Evolutionary conservation across 305 asterid genomes (phyloP).

Genomic region (Fraxinus nigra): DNA sequence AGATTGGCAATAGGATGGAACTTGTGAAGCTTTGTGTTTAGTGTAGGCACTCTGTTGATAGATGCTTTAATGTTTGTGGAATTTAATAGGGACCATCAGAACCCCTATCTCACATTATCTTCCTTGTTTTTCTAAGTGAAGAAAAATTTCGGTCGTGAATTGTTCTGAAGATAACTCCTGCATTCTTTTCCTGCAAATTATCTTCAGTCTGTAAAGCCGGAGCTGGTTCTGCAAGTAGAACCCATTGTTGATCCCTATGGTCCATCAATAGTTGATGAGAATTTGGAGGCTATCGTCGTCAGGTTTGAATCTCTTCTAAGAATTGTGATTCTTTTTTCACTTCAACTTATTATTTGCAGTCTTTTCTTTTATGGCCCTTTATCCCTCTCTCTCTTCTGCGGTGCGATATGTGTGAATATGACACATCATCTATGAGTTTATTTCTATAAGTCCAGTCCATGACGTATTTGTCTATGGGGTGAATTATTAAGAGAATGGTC

Average conservation of each 20-base stretch:
- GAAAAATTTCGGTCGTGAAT: conserved; percentile 6
- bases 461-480: background rate
- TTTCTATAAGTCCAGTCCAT: background rate
- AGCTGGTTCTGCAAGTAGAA: conserved; percentile 70
- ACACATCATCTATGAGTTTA: background rate
- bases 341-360: background rate
- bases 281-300: conserved; percentile 88
- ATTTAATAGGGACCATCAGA: background rate
- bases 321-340: conserved; percentile 4
- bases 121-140: background rate
- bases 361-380: background rate
- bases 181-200: conserved; percentile 5
- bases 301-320: conserved; percentile 41
- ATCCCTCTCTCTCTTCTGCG: background rate
- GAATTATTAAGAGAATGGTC: background rate
- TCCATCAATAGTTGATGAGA: conserved; percentile 78
- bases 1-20: background rate
- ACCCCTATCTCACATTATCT: background rate
- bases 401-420: background rate
- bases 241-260: conserved; percentile 91
- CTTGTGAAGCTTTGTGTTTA: background rate
- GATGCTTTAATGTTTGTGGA: background rate
- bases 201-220: conserved; percentile 70
- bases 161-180: conserved; percentile 25
- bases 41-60: conserved; percentile 4